Evolutionary conservation across 768 basidiomycete genomes (phyloP).

Genomic region (Filobasidium floriforme): DNA sequence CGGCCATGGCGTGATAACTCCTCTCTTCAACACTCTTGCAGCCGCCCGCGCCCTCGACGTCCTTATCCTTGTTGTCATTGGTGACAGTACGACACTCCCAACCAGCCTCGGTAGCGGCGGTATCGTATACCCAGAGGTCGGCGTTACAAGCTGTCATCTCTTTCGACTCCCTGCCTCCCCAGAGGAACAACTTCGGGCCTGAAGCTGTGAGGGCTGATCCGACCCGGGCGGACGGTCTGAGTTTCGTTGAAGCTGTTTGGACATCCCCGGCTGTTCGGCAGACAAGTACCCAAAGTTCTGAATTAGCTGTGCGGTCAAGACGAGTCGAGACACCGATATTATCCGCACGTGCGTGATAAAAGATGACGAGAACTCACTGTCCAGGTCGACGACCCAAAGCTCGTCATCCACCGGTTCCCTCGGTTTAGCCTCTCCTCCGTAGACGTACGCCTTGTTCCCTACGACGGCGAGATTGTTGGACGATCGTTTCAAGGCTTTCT

Average conservation of each 20-base stretch:
- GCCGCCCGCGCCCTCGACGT: conserved; percentile 34
- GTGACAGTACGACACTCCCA: conserved; percentile 43
- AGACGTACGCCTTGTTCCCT: conserved; percentile 41
- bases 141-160: conserved; percentile 46
- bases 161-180: conserved; percentile 49
- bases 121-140: conserved; percentile 40
- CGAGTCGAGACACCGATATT: no score
- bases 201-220: conserved; percentile 24
- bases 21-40: conserved; percentile 37
- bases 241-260: background rate
- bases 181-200: conserved; percentile 41
- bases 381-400: conserved; percentile 22
- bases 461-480: conserved; percentile 47
- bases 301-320: no score
- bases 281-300: no score
- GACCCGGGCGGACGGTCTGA: conserved; percentile 33
- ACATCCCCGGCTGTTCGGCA: conserved; percentile 10
- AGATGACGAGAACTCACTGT: conserved; percentile 20
- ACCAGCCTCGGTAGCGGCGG: conserved; percentile 13
- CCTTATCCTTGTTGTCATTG: background rate
- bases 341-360: no score
- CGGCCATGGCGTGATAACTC: conserved; percentile 46
- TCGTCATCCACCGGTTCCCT: conserved; percentile 46
- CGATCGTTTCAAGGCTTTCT: conserved; percentile 41
- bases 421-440: conserved; percentile 49